Conservation (phyloP, 768 basidiomycete genomes). For the Lentinus brumalis region DNA sequence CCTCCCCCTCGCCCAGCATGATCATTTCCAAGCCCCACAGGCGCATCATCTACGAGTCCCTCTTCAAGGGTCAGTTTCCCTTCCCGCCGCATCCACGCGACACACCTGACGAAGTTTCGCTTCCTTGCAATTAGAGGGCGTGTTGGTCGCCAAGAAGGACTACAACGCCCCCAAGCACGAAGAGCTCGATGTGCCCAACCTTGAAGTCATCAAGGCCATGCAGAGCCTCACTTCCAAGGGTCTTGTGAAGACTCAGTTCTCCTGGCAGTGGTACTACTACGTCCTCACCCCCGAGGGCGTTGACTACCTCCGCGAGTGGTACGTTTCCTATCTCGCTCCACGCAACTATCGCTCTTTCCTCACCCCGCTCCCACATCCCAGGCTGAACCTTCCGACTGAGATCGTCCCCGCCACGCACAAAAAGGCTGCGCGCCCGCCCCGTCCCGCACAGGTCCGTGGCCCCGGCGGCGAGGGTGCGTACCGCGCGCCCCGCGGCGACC, state of each 20-base stretch:
- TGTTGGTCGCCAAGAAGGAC: conserved; percentile 99
- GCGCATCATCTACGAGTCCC: conserved; percentile 97
- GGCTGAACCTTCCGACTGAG: conserved; percentile 92
- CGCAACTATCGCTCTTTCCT: neutral
- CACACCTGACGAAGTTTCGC: neutral
- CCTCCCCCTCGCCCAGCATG: conserved; percentile 61
- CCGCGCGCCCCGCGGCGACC: conserved; percentile 83
- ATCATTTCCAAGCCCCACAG: conserved; percentile 95
- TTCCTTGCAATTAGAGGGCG: conserved; percentile 70
- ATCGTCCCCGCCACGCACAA: conserved; percentile 98
- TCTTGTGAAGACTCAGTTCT: conserved; percentile 98
- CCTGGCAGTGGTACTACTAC: conserved; percentile 99
- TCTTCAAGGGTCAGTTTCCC: conserved; percentile 91
- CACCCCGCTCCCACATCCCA: conserved; percentile 30
- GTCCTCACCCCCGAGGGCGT: conserved; percentile 95
- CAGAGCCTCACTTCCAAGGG: conserved; percentile 72
- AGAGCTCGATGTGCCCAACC: conserved; percentile 71
- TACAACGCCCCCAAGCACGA: conserved; percentile 97
- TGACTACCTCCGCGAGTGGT: conserved; percentile 94
- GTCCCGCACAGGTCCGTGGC: conserved; percentile 70
- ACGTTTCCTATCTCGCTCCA: conserved; percentile 23
- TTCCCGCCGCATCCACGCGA: neutral
- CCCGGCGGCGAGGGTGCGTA: conserved; percentile 79
- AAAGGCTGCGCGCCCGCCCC: conserved; percentile 87
- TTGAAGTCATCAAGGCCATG: conserved; percentile 73